Evolutionary conservation across 169 alveolate genomes (phyloP).

Genomic region (Plasmodium coatneyi): DNA sequence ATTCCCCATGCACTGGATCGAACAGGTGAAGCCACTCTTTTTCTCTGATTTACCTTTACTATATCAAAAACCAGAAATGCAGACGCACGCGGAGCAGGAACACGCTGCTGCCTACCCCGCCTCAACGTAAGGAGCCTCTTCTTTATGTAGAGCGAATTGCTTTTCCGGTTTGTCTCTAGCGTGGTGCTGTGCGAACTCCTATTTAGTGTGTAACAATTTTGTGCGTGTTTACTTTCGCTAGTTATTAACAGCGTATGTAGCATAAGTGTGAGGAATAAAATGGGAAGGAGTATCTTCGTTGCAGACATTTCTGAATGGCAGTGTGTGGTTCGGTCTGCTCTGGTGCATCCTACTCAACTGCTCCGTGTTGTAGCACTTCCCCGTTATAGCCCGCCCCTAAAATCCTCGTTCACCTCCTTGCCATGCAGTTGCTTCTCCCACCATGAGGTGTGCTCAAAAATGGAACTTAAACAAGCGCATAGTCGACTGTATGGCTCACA

Average conservation of each 20-base stretch:
- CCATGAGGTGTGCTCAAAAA: not conserved
- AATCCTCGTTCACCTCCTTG: not conserved
- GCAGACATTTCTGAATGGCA: conserved; percentile 41
- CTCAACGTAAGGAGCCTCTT: not conserved
- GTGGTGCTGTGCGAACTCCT: not conserved
- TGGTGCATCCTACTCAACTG: not conserved
- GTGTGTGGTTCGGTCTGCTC: not conserved
- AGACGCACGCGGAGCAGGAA: not conserved
- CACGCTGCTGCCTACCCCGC: not conserved
- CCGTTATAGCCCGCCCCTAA: not conserved
- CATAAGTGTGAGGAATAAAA: conserved; percentile 8
- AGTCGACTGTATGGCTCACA: not conserved
- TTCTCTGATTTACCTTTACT: conserved; percentile 39
- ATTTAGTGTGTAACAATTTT: conserved; percentile 6
- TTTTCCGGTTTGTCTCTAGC: not conserved
- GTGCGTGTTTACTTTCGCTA: conserved; percentile 12
- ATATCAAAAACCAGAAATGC: conserved; percentile 62
- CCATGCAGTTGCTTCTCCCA: not conserved
- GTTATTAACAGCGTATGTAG: conserved; percentile 5
- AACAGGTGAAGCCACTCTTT: not conserved
- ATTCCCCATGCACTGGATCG: not conserved
- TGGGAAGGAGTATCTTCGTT: not conserved
- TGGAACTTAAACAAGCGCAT: not conserved
- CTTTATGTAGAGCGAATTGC: not conserved
- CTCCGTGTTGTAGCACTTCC: not conserved